phyloP scores from a whole-genome alignment of 768 basidiomycete species.

The Gloeophyllum trabeum region DNA sequence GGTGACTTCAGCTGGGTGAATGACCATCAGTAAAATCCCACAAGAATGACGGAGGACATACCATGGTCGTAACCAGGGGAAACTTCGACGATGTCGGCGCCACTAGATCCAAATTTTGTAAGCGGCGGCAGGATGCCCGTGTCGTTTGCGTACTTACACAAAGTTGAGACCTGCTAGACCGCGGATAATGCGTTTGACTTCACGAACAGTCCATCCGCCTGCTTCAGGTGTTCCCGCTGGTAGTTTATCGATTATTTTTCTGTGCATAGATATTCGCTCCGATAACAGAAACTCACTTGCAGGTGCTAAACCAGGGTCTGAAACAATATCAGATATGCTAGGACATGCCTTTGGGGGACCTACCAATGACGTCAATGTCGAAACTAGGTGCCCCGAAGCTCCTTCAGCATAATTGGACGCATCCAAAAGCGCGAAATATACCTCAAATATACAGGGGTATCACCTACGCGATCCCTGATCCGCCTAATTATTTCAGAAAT shows the following conservation, averaged over 20 bases:
- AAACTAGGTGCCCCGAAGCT: constrained; percentile 26
- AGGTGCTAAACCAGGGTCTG: constrained; percentile 72
- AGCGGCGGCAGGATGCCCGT: not conserved
- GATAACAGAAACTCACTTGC: constrained; percentile 39
- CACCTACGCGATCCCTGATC: constrained; percentile 64
- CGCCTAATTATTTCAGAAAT: constrained; percentile 54
- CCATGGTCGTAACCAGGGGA: constrained; percentile 66
- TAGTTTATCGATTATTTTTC: constrained; percentile 3
- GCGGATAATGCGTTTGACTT: constrained; percentile 71
- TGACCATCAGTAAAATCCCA: constrained; percentile 2
- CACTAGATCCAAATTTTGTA: constrained; percentile 23
- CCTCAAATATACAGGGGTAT: constrained; percentile 68
- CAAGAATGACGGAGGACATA: constrained; percentile 14
- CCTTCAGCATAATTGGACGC: not conserved
- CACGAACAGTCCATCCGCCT: constrained; percentile 78
- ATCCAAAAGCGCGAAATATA: constrained; percentile 5
- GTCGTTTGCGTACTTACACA: constrained; percentile 61
- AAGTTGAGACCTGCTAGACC: constrained; percentile 73
- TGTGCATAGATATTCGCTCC: not conserved
- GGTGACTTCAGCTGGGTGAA: constrained; percentile 50
- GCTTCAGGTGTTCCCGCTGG: constrained; percentile 77
- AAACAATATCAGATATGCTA: constrained; percentile 7
- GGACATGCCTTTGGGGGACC: constrained; percentile 5
- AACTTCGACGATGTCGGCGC: constrained; percentile 67
- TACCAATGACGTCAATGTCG: constrained; percentile 78